A percentile compares a stretch with the other conserved stretches of the same genome.
Evolutionary conservation across 345 rosid genomes (phyloP).

Genomic region (Eucalyptus dawsonii): DNA sequence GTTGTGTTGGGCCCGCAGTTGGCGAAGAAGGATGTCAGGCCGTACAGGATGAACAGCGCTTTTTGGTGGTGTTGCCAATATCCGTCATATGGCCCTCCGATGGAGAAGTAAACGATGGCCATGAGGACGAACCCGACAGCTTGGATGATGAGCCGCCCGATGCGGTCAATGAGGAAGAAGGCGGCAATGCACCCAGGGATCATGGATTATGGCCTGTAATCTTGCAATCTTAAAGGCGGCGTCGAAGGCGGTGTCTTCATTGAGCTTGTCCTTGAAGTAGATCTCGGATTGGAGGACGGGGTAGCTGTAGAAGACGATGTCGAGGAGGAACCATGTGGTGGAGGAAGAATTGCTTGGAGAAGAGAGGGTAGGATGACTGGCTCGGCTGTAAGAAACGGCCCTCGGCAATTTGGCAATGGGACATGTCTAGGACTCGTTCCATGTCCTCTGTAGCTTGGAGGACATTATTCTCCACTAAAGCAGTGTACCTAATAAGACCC

Average conservation of each 20-base stretch:
- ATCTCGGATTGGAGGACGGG: constrained; percentile 48
- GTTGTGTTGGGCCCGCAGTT: constrained; percentile 81
- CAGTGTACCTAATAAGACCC: constrained; percentile 39
- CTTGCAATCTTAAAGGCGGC: constrained; percentile 26
- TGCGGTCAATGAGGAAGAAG: constrained; percentile 43
- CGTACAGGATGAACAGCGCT: constrained; percentile 32
- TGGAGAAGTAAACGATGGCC: constrained; percentile 39
- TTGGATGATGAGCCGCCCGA: constrained; percentile 59
- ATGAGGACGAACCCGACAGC: constrained; percentile 48
- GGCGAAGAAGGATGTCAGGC: constrained; percentile 50
- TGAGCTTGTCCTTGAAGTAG: neutral
- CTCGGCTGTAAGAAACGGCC: constrained; percentile 6
- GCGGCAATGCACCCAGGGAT: constrained; percentile 73
- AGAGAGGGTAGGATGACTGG: constrained; percentile 18
- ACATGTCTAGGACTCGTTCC: constrained; percentile 38
- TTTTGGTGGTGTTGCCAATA: constrained; percentile 4
- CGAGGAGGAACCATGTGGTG: constrained; percentile 58
- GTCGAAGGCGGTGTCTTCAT: constrained; percentile 15
- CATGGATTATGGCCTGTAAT: constrained; percentile 33
- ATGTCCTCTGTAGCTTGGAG: constrained; percentile 62
- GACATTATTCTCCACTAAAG: constrained; percentile 52
- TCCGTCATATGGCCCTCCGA: constrained; percentile 26
- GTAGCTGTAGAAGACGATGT: constrained; percentile 51
- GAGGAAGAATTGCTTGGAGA: constrained; percentile 42
- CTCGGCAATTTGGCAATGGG: constrained; percentile 29